Percentiles rank a stretch among this genome's conserved stretches.
Evolutionary conservation across 129 eudicot genomes (phyloP).

Genomic region (sunflower (Helianthus annuus)): DNA sequence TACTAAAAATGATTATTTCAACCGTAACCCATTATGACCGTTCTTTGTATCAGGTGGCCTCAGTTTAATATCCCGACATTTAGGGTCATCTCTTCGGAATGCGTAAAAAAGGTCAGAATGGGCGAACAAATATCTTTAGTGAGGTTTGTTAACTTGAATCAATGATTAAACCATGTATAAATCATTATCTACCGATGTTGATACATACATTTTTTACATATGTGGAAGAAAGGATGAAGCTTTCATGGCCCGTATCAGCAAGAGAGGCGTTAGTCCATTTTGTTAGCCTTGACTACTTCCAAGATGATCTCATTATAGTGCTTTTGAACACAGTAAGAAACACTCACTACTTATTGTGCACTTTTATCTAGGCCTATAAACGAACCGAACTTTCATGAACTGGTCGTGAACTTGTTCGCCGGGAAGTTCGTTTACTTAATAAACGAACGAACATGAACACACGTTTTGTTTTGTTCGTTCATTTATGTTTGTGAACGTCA

Average conservation of each 20-base stretch:
- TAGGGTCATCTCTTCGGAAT: constrained; percentile 53
- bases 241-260: constrained; percentile 90
- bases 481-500: too few species aligned
- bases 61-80: constrained; percentile 70
- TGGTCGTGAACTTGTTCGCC: too few species aligned
- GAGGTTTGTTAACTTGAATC: constrained; percentile 55
- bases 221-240: constrained; percentile 98
- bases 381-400: too few species aligned
- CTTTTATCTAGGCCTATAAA: neutral
- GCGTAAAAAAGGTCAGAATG: constrained; percentile 61
- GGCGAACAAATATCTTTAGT: constrained; percentile 85
- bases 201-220: constrained; percentile 37
- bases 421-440: too few species aligned
- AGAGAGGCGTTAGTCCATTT: constrained; percentile 81
- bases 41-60: constrained; percentile 74
- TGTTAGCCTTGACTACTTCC: constrained; percentile 67
- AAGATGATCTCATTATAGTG: constrained; percentile 80
- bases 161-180: constrained; percentile 7
- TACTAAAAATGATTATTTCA: neutral
- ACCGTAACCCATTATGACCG: neutral
- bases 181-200: constrained; percentile 30
- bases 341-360: neutral
- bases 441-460: too few species aligned
- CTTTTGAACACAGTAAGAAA: constrained; percentile 71
- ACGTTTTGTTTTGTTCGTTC: too few species aligned